A percentile compares a stretch with the other conserved stretches of the same genome.
Evolutionary conservation across 306 rosid species (phyloP).

Genomic region (Glycine latifolia): DNA sequence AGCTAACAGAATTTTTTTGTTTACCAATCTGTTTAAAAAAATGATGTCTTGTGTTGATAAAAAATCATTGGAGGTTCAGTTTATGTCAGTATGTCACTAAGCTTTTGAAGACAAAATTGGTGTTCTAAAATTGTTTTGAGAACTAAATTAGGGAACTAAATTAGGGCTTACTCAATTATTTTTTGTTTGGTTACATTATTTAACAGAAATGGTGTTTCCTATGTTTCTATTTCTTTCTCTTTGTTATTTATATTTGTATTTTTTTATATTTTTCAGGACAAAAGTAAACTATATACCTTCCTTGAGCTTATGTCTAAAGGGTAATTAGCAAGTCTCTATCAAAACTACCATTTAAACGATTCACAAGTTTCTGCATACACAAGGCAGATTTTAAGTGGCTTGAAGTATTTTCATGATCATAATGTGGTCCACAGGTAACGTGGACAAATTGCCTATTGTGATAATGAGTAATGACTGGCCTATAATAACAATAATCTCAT

Average conservation of each 20-base stretch:
- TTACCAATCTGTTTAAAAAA: not conserved
- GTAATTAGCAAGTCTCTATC: conserved; percentile 64
- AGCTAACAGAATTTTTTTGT: not conserved
- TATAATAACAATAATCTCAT: conserved; percentile 1
- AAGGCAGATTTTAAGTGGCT: conserved; percentile 68
- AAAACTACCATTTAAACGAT: conserved; percentile 61
- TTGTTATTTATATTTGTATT: conserved; percentile 36
- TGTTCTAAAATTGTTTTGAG: not conserved
- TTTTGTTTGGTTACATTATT: conserved; percentile 6
- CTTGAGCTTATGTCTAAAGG: conserved; percentile 76
- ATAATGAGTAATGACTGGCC: conserved; percentile 10
- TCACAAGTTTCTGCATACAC: conserved; percentile 76
- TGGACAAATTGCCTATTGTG: conserved; percentile 14
- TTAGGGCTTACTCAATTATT: conserved; percentile 10
- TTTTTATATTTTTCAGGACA: conserved; percentile 51
- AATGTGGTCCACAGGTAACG: conserved; percentile 73
- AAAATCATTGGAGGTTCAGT: not conserved
- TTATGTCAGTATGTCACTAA: not conserved
- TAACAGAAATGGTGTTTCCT: conserved; percentile 1
- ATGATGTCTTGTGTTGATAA: not conserved
- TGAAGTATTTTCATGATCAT: conserved; percentile 71
- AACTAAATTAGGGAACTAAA: conserved; percentile 23
- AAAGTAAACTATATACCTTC: conserved; percentile 64
- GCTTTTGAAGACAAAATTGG: not conserved
- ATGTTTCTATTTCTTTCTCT: conserved; percentile 15